Base-by-base conservation (phyloP, 495 filamentous ascomycete genomes). In the Neurospora sp. region DNA sequence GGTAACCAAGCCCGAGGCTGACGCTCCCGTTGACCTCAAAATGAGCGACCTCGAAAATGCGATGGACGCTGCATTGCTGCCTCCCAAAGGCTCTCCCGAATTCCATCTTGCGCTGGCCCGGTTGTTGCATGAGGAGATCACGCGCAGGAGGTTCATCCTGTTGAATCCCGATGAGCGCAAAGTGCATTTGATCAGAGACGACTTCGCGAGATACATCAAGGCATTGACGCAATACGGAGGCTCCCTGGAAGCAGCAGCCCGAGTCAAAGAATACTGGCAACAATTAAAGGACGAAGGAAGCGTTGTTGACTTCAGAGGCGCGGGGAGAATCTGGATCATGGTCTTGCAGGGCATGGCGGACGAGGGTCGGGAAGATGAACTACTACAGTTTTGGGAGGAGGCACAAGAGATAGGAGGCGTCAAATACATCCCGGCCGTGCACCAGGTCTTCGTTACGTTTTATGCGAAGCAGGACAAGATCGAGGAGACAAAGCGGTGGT, bases 321-420 rank as follows among this genome's bases (percentile, higher is more conserved):
- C 75, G 20, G 79, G 79, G 31, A 80, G 82, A 9, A 82, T 86
- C n/a, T 94, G 91, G 89, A 81, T 84, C 3, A 77, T 80, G 14
- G 83, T 94, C 6, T 75, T 96, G 41, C 82, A 83, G 40, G 93
- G 93, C 2, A 90, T 94, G 74, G 89, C 88, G 16, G 82, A 82
- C 72, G 89, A 93, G 74, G 86, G 87, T 10, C 87, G 89, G 71
- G 83, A 89, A 75, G 71, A 86, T 76, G 84, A 88, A 71, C 78
- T 92, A 14, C 69, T 88, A 4, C 72, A 77, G 68, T 76, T 81
- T 65, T 79, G 83, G 59, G 76, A 78, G 68, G 72, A 69, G 18
- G 40, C 72, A 20, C 35, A 59, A 20, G 31, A 71, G 44, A 35
- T 6, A 16, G 22, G 16, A 65, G 82, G 82, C 14, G 12, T 85